A percentile compares a stretch with the other conserved stretches of the same genome.
phyloP scores from a whole-genome alignment of 805 yeast species.

The Torulaspora microellipsoides region DNA sequence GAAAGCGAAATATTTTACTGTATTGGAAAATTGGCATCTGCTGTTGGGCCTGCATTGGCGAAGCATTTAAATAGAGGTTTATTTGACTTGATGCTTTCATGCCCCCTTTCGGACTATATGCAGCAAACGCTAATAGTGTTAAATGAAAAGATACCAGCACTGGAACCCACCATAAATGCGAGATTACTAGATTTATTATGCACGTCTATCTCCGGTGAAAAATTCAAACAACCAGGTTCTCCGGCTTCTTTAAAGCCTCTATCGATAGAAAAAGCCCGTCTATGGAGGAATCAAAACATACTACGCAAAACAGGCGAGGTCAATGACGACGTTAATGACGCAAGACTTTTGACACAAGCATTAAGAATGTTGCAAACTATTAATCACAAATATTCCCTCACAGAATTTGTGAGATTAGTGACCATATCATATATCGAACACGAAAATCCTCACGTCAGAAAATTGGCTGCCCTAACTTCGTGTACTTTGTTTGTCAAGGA shows the following conservation, averaged over 20 bases:
- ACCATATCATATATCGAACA: conserved; percentile 82
- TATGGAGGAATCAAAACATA: conserved; percentile 70
- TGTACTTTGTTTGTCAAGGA: conserved; percentile 71
- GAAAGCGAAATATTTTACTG: conserved; percentile 88
- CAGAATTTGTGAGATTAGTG: conserved; percentile 83
- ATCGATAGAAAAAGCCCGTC: conserved; percentile 63
- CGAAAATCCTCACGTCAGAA: conserved; percentile 71
- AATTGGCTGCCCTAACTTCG: conserved; percentile 80
- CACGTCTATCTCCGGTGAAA: conserved; percentile 71
- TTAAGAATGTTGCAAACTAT: conserved; percentile 71
- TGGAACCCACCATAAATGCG: conserved; percentile 67
- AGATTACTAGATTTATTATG: conserved; percentile 68
- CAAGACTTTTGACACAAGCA: conserved; percentile 64
- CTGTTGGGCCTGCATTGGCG: conserved; percentile 90
- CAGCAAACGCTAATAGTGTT: conserved; percentile 67
- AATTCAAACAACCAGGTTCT: conserved; percentile 80
- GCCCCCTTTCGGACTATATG: conserved; percentile 81
- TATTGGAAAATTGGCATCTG: conserved; percentile 75
- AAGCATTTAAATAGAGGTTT: conserved; percentile 82
- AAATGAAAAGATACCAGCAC: conserved; percentile 70
- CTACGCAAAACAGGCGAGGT: conserved; percentile 57
- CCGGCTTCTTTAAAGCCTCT: conserved; percentile 61
- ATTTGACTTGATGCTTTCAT: conserved; percentile 69
- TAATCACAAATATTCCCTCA: conserved; percentile 68
- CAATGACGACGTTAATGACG: conserved; percentile 43